Percentiles rank a stretch among this genome's conserved stretches.
Conservation (phyloP, 495 filamentous ascomycete genomes). For the Hypoxylon fuscum region DNA sequence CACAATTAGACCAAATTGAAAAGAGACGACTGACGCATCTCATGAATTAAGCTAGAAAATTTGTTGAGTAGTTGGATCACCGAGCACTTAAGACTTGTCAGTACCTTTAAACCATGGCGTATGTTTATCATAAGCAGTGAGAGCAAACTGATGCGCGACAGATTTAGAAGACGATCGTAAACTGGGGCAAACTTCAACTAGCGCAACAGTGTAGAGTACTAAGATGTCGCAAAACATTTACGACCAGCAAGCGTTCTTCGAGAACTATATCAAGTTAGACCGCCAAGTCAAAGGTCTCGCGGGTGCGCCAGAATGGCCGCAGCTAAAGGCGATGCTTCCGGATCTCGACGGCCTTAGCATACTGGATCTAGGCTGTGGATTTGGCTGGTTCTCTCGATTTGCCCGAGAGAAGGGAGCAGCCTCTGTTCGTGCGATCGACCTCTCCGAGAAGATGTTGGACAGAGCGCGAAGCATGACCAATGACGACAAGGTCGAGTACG, state of each 20-base stretch:
- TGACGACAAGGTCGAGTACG: constrained; percentile 40
- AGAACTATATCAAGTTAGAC: constrained; percentile 46
- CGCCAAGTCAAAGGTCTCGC: constrained; percentile 41
- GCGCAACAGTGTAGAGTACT: background rate
- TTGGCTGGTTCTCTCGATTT: constrained; percentile 51
- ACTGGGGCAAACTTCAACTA: background rate
- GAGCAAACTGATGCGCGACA: too few species aligned
- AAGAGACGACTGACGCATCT: too few species aligned
- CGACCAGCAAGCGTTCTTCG: constrained; percentile 46
- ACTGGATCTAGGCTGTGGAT: constrained; percentile 52
- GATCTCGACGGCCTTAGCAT: constrained; percentile 33
- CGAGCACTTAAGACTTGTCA: too few species aligned
- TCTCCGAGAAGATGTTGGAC: constrained; percentile 49
- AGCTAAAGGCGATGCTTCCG: constrained; percentile 41
- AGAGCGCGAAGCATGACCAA: constrained; percentile 42
- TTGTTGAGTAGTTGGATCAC: too few species aligned
- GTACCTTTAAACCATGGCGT: too few species aligned
- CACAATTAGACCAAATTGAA: background rate
- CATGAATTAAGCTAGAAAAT: background rate
- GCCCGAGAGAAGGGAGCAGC: constrained; percentile 41
- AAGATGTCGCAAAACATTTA: constrained; percentile 52
- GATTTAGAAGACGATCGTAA: background rate
- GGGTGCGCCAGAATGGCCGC: constrained; percentile 48
- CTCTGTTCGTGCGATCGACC: constrained; percentile 45
- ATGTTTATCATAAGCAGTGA: too few species aligned